Percentiles rank a stretch among this genome's conserved stretches.
Conservation (phyloP, 352 stramenopile genomes). For the Blastocystis sp. region DNA sequence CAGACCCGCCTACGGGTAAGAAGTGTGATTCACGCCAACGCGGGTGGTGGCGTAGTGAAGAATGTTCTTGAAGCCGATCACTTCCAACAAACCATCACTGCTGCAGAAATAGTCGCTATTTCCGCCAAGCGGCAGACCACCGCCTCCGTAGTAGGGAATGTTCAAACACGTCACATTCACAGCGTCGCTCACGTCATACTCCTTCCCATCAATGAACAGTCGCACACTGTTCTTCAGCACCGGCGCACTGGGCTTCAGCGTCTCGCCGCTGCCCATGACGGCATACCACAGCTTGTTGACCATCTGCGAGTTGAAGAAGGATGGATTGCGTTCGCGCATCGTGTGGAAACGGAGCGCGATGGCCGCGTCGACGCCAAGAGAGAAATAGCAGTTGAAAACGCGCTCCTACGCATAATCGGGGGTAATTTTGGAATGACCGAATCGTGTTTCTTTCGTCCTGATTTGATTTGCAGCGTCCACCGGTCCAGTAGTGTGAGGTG, state of each 20-base stretch:
- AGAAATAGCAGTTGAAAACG: slow-evolving; percentile 76
- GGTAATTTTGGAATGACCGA: not conserved
- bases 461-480: slow-evolving; percentile 33
- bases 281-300: slow-evolving; percentile 87
- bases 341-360: slow-evolving; percentile 85
- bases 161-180: slow-evolving; percentile 73
- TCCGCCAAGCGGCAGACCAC: slow-evolving; percentile 47
- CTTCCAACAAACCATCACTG: slow-evolving; percentile 65
- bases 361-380: slow-evolving; percentile 83
- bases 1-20: slow-evolving; percentile 80
- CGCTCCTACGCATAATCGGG: slow-evolving; percentile 72
- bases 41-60: slow-evolving; percentile 55
- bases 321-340: slow-evolving; percentile 81
- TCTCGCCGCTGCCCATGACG: slow-evolving; percentile 72
- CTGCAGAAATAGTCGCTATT: slow-evolving; percentile 44
- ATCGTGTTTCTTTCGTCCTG: not conserved
- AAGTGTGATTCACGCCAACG: not conserved
- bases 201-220: slow-evolving; percentile 72
- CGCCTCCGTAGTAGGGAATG: slow-evolving; percentile 75
- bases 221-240: slow-evolving; percentile 71
- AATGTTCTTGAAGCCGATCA: slow-evolving; percentile 63
- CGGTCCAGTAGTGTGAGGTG: slow-evolving; percentile 49
- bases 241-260: slow-evolving; percentile 29
- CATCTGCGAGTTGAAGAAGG: slow-evolving; percentile 83
- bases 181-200: slow-evolving; percentile 69